Evolutionary conservation across 352 stramenopile genomes (phyloP), one percentile per base, ranked within the genome.

Genomic region (Bremia lactucae): DNA sequence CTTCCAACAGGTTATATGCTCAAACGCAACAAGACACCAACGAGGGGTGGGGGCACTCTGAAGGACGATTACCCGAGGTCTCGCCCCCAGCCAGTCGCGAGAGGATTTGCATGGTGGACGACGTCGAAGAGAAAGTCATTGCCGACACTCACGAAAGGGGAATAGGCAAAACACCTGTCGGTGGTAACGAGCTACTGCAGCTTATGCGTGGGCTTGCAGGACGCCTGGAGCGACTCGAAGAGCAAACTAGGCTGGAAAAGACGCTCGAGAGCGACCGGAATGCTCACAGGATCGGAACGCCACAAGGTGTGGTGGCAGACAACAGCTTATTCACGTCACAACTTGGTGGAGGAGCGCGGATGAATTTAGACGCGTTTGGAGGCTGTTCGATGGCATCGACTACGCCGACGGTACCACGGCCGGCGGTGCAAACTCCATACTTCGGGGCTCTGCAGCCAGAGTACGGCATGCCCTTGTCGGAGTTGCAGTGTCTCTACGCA

Each of bases 231-330:
- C n/a, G n/a, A n/a, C 39, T 46, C 8, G 26, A 46, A 20, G 26
- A 46, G 18, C 39, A 46, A 13, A 6, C 39, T 0, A 46, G 28
- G 8, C 26, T 46, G n/a, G 15, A 44, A 3, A 35, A 46, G 39
- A 18, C 9, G 26, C 2, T 36, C 8, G 26, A 28, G 26, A 28
- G 15, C n/a, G 24, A 26, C 24, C 4, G 18, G 21, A 4, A 11
- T 7, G 20, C n/a, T 22, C 31, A 9, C n/a, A n/a, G n/a, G n/a
- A n/a, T n/a, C n/a, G n/a, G n/a, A n/a, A n/a, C n/a, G n/a, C n/a
- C n/a, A n/a, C n/a, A n/a, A n/a, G n/a, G n/a, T n/a, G n/a, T n/a
- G n/a, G n/a, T n/a, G n/a, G n/a, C n/a, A n/a, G n/a, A n/a, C n/a
- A n/a, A n/a, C n/a, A 36, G 31, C 5, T 9, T 21, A 2, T 36